Conservation (phyloP, 768 basidiomycete genomes). For the Termitomyces sp. region DNA sequence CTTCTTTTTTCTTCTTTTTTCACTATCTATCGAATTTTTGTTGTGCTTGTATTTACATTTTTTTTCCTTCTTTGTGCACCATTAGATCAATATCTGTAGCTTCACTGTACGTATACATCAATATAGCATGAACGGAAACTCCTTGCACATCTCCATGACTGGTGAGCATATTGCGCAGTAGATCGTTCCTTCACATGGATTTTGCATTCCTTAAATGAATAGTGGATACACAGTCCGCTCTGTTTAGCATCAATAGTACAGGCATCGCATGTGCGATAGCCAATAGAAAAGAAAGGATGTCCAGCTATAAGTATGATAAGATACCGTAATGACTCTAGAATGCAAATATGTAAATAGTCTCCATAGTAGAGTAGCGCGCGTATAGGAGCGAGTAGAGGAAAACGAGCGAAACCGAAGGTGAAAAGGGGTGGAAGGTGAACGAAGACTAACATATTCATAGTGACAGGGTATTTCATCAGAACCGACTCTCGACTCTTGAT, state of each 20-base stretch:
- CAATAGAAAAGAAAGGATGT: constrained; percentile 1
- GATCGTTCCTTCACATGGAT: too few species aligned
- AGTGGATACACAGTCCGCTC: constrained; percentile 1
- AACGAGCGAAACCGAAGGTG: neutral
- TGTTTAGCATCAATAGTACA: constrained; percentile 6
- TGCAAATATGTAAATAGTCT: constrained; percentile 7
- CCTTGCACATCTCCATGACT: neutral
- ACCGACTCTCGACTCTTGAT: constrained; percentile 6
- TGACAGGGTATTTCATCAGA: constrained; percentile 4
- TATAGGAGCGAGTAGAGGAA: too few species aligned
- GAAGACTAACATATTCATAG: neutral
- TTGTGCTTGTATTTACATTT: constrained; percentile 1
- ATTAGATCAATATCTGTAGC: constrained; percentile 8
- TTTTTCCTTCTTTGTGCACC: constrained; percentile 2
- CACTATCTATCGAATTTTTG: constrained; percentile 10
- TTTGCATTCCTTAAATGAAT: neutral
- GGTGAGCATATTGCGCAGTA: too few species aligned
- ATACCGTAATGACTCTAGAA: neutral
- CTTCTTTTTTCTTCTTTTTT: neutral
- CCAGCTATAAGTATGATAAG: constrained; percentile 10
- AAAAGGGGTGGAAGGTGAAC: neutral
- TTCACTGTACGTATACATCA: constrained; percentile 7
- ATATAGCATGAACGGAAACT: neutral
- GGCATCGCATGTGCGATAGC: constrained; percentile 2
- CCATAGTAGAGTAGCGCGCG: neutral